These are phyloP conservation scores for Meredithiella fracta DNA, from an alignment of 2,329 filamentous ascomycete species.

Conservation along the genomic window DNA sequence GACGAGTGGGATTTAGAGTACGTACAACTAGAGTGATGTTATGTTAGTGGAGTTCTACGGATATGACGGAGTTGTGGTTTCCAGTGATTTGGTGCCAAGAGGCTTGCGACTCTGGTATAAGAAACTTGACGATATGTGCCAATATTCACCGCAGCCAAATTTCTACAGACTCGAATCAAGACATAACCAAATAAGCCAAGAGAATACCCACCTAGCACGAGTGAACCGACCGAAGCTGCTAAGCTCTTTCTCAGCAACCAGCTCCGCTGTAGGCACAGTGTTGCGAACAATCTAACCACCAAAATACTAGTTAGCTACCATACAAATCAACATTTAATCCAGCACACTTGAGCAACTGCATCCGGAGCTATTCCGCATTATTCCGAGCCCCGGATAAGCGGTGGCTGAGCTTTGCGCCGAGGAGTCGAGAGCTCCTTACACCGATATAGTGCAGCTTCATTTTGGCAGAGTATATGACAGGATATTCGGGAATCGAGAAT, in stretches of 20 bases:
- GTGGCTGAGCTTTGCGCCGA: neutral
- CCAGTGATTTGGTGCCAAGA: too few relatives aligned
- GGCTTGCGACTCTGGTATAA: too few relatives aligned
- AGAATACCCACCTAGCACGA: constrained; percentile 40
- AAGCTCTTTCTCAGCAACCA: constrained; percentile 62
- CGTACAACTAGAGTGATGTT: constrained; percentile 9
- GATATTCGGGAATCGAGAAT: neutral
- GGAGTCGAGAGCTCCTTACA: constrained; percentile 30
- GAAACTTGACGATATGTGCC: too few relatives aligned
- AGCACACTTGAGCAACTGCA: neutral
- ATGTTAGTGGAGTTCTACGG: constrained; percentile 3
- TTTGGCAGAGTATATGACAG: constrained; percentile 21
- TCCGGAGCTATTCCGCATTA: neutral
- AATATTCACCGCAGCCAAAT: too few relatives aligned
- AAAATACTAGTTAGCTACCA: neutral
- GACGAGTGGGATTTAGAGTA: neutral
- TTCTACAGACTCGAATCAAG: too few relatives aligned
- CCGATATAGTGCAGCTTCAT: constrained; percentile 87
- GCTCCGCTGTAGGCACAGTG: constrained; percentile 56
- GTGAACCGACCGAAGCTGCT: constrained; percentile 69
- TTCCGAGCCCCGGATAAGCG: neutral
- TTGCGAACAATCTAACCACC: constrained; percentile 58
- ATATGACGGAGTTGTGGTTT: too few relatives aligned
- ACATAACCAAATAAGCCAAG: neutral
- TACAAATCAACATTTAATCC: neutral